Evolutionary conservation across 163 green algal genomes (phyloP).

Genomic region (Scenedesmus sp.): DNA sequence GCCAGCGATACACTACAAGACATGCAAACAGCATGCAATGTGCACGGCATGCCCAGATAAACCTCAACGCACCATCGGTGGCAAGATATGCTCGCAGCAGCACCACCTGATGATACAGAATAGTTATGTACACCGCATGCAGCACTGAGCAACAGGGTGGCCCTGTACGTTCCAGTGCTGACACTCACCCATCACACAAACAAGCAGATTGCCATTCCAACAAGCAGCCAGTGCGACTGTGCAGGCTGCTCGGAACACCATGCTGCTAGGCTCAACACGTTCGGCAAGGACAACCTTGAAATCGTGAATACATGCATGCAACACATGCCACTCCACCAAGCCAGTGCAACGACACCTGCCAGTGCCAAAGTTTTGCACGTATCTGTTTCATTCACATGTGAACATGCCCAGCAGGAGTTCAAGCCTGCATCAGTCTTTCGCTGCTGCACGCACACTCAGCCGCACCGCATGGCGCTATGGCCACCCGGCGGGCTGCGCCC

Average conservation of each 20-base stretch:
- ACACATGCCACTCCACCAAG: background rate
- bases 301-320: too few species aligned
- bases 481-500: background rate
- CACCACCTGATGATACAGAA: background rate
- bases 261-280: background rate
- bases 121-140: background rate
- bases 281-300: background rate
- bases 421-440: background rate
- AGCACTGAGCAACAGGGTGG: background rate
- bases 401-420: background rate
- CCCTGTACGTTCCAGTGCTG: background rate
- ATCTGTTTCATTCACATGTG: too few species aligned
- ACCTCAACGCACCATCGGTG: background rate
- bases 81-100: background rate
- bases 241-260: background rate
- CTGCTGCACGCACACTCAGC: background rate
- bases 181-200: background rate
- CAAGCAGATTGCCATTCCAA: background rate
- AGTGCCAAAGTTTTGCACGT: too few species aligned
- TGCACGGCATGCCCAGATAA: too few species aligned
- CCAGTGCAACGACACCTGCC: too few species aligned
- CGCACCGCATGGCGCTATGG: background rate
- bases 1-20: too few species aligned
- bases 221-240: background rate
- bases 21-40: too few species aligned